Percentiles rank a stretch among this genome's conserved stretches.
These are phyloP conservation scores for Emmonsiellopsis sp. DNA, from an alignment of 2,329 filamentous ascomycete genomes.

Conservation along the genomic window DNA sequence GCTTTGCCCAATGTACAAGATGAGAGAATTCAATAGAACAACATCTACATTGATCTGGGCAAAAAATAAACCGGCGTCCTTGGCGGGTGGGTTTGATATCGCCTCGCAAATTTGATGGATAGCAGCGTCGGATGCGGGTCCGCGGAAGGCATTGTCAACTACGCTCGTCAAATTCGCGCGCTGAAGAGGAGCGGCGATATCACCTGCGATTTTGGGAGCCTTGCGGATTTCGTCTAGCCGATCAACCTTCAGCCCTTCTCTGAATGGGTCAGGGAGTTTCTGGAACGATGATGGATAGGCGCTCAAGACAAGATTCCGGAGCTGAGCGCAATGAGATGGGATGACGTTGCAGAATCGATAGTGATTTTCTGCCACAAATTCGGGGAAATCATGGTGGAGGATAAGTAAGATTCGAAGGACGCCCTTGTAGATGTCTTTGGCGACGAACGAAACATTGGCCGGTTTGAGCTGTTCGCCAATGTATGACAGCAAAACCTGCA, in stretches of 20 bases:
- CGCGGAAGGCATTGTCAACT: constrained; percentile 47
- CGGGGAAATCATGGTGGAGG: constrained; percentile 87
- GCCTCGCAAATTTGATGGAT: constrained; percentile 69
- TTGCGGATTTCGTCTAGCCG: constrained; percentile 65
- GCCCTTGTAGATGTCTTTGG: constrained; percentile 77
- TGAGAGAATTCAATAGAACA: constrained; percentile 66
- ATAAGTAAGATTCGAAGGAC: constrained; percentile 74
- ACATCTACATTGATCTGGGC: constrained; percentile 60
- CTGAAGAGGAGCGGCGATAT: constrained; percentile 44
- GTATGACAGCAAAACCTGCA: constrained; percentile 63
- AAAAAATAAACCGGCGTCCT: constrained; percentile 57
- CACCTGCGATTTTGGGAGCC: constrained; percentile 55
- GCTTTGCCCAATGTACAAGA: constrained; percentile 70
- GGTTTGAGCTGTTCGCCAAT: constrained; percentile 73
- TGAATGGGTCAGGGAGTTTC: constrained; percentile 66
- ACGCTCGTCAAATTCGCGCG: constrained; percentile 45
- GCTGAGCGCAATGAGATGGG: constrained; percentile 73
- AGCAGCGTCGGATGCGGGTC: constrained; percentile 56
- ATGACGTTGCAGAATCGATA: constrained; percentile 72
- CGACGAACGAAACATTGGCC: constrained; percentile 56
- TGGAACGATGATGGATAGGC: constrained; percentile 62
- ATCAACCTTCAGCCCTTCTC: constrained; percentile 66
- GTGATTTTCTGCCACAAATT: constrained; percentile 84
- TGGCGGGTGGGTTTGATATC: constrained; percentile 52
- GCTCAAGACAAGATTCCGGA: constrained; percentile 79